Conservation (phyloP, 1,284 basidiomycete species). For the Leccinum griseonigrum region DNA sequence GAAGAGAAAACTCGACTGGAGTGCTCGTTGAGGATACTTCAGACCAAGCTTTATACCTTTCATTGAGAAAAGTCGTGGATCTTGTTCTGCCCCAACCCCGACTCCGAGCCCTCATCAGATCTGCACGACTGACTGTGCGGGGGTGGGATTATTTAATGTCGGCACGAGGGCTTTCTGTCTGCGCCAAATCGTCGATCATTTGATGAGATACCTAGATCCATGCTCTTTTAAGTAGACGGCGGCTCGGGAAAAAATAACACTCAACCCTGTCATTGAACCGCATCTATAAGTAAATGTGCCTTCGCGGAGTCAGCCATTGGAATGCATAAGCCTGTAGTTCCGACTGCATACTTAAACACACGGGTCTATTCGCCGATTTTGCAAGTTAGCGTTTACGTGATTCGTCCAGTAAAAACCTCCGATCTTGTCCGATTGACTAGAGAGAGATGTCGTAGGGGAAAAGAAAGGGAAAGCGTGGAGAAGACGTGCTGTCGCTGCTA, state of each 20-base stretch:
- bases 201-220: conserved; percentile 27
- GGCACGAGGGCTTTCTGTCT: conserved; percentile 7
- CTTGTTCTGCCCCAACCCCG: conserved; percentile 14
- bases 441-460: conserved; percentile 1
- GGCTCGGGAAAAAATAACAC: conserved; percentile 17
- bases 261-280: conserved; percentile 16
- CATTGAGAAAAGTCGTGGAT: conserved; percentile 1
- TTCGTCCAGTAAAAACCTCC: neutral
- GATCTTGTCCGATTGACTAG: neutral
- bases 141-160: conserved; percentile 23
- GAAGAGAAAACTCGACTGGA: conserved; percentile 7
- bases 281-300: conserved; percentile 14
- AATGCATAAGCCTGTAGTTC: conserved; percentile 9
- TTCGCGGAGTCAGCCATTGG: conserved; percentile 25
- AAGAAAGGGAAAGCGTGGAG: conserved; percentile 11
- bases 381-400: neutral
- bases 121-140: conserved; percentile 5
- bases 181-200: conserved; percentile 22
- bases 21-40: conserved; percentile 11
- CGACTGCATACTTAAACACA: conserved; percentile 13
- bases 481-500: conserved; percentile 15
- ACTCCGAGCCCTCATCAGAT: conserved; percentile 20
- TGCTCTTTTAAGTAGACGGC: conserved; percentile 7
- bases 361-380: conserved; percentile 11
- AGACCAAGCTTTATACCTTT: conserved; percentile 24